A percentile compares a stretch with the other conserved stretches of the same genome.
These are phyloP conservation scores for Triticum dicoccoides DNA, from an alignment of 176 grass and related monocot species.

Conservation along the genomic window DNA sequence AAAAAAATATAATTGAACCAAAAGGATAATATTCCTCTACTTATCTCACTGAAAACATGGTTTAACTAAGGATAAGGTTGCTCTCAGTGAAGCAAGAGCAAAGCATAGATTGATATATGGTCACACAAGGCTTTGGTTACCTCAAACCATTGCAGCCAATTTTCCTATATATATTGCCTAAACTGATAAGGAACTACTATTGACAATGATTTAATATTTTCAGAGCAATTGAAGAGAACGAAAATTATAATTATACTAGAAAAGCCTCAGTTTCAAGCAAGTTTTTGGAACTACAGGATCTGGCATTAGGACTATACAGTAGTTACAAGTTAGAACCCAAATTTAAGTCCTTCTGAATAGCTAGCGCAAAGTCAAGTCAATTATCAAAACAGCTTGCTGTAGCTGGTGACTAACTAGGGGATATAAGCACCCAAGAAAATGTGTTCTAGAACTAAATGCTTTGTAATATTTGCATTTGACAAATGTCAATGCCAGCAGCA, in stretches of 20 bases:
- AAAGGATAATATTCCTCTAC: background rate
- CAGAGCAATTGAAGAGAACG: background rate
- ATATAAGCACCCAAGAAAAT: background rate
- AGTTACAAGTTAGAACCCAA: slow-evolving; percentile 6
- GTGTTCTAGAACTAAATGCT: background rate
- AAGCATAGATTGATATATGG: background rate
- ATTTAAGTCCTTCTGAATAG: background rate
- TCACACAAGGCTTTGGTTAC: background rate
- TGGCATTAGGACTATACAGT: no score
- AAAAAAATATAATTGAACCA: background rate
- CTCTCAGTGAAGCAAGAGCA: slow-evolving; percentile 14
- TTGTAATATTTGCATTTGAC: background rate
- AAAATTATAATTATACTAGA: background rate
- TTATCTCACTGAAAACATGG: background rate
- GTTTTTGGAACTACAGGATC: background rate
- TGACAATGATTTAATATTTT: background rate
- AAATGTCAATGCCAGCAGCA: background rate
- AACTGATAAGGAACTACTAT: background rate
- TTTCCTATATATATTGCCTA: background rate
- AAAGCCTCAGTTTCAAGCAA: background rate
- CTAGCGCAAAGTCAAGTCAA: background rate
- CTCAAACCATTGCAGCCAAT: background rate
- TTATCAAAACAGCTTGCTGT: background rate
- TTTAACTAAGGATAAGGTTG: background rate
- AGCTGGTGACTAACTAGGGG: background rate